A percentile compares a stretch with the other conserved stretches of the same genome.
phyloP scores from a whole-genome alignment of 116 monocot species.

The Dioscorea cayenensis region DNA sequence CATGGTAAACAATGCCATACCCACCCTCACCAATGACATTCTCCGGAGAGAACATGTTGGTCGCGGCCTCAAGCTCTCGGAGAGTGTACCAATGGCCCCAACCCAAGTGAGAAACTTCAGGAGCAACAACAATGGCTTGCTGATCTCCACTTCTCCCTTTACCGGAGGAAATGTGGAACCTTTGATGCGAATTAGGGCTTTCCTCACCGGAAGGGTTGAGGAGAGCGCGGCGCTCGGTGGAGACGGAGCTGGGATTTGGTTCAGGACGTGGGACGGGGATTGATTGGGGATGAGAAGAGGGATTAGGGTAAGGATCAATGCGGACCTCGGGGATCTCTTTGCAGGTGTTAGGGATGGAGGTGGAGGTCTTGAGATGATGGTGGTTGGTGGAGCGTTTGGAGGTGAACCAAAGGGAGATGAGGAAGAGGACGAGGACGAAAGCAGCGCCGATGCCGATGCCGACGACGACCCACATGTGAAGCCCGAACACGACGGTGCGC shows the following conservation, averaged over 20 bases:
- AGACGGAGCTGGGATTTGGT: not conserved
- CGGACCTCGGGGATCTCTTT: constrained; percentile 55
- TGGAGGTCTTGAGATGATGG: not conserved
- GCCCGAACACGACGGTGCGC: constrained; percentile 45
- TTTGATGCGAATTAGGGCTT: constrained; percentile 14
- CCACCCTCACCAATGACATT: constrained; percentile 92
- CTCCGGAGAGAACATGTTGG: constrained; percentile 55
- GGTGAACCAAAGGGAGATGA: constrained; percentile 62
- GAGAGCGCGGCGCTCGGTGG: constrained; percentile 27
- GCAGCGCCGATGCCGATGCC: constrained; percentile 69
- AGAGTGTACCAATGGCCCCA: constrained; percentile 94
- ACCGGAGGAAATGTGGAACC: constrained; percentile 56
- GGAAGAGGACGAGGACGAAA: constrained; percentile 70
- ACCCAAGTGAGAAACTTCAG: constrained; percentile 69
- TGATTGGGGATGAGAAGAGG: not conserved
- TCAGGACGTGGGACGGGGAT: constrained; percentile 6
- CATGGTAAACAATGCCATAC: constrained; percentile 87
- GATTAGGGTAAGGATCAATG: constrained; percentile 17
- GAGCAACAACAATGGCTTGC: constrained; percentile 17
- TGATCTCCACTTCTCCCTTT: constrained; percentile 31
- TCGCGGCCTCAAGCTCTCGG: constrained; percentile 71
- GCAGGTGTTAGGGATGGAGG: constrained; percentile 24
- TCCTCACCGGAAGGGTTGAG: constrained; percentile 11
- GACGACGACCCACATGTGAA: constrained; percentile 62
- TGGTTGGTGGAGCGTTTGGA: constrained; percentile 15